phyloP scores from a whole-genome alignment of 257 asterid species.

The Lithospermum erythrorhizon region DNA sequence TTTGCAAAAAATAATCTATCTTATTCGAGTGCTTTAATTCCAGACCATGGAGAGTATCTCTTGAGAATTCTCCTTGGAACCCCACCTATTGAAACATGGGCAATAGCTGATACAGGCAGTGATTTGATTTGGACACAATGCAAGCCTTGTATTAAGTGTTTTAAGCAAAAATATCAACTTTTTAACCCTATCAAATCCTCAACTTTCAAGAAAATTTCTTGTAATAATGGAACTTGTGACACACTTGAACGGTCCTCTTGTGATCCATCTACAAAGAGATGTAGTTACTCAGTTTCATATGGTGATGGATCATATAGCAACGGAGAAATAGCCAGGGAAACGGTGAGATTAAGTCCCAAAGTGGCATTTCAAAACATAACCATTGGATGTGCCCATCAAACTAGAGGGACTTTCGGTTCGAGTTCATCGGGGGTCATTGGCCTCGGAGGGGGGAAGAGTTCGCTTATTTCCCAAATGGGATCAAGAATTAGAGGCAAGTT shows the following conservation, averaged over 20 bases:
- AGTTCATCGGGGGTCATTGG: constrained; percentile 27
- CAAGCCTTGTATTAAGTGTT: constrained; percentile 10
- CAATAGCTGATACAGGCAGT: constrained; percentile 19
- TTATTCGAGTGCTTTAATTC: background rate
- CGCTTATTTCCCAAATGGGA: constrained; percentile 22
- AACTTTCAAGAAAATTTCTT: constrained; percentile 8
- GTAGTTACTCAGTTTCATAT: constrained; percentile 7
- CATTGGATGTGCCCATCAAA: constrained; percentile 23
- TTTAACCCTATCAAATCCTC: constrained; percentile 15
- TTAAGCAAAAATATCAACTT: constrained; percentile 2
- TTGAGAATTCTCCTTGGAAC: constrained; percentile 22
- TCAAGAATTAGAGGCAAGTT: constrained; percentile 14
- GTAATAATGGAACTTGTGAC: background rate
- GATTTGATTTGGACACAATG: constrained; percentile 23
- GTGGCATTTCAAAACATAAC: constrained; percentile 9
- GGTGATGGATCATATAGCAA: constrained; percentile 14
- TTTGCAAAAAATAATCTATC: background rate
- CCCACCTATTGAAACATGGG: constrained; percentile 11
- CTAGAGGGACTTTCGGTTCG: constrained; percentile 10
- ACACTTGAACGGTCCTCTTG: background rate
- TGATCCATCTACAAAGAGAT: background rate
- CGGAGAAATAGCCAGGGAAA: constrained; percentile 21
- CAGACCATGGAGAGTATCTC: constrained; percentile 12
- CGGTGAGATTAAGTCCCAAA: constrained; percentile 15
- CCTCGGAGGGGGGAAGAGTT: constrained; percentile 23